Percentiles rank a stretch among this genome's conserved stretches.
Conservation (phyloP, 2,329 filamentous ascomycete species). For the Teratosphaeria nubilosa region DNA sequence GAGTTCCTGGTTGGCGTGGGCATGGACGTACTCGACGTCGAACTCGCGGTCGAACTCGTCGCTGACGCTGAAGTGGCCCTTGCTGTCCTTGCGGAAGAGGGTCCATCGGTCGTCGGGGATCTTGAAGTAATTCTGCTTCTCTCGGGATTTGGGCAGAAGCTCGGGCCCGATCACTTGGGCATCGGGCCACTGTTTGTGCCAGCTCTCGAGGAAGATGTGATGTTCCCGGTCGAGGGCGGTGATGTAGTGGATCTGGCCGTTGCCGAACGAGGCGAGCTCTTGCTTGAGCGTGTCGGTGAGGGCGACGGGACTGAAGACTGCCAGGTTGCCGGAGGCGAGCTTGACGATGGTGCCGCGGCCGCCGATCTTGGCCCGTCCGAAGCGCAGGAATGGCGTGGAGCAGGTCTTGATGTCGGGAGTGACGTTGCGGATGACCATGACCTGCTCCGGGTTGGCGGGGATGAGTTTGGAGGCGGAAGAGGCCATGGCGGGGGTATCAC, state of each 20-base stretch:
- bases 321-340: constrained; percentile 65
- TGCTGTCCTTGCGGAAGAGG: constrained; percentile 40
- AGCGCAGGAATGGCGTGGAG: constrained; percentile 74
- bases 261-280: constrained; percentile 22
- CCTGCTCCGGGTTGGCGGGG: constrained; percentile 59
- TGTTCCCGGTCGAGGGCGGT: constrained; percentile 84
- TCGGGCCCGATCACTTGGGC: constrained; percentile 76
- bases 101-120: constrained; percentile 29
- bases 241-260: constrained; percentile 67
- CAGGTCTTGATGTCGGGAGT: constrained; percentile 69
- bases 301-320: constrained; percentile 84
- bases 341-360: constrained; percentile 79
- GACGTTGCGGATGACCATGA: constrained; percentile 84
- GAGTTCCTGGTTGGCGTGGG: constrained; percentile 74
- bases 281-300: constrained; percentile 67
- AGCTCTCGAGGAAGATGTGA: constrained; percentile 83
- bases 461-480: constrained; percentile 27
- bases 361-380: constrained; percentile 70
- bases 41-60: constrained; percentile 82
- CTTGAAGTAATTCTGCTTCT: constrained; percentile 26
- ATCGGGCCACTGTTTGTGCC: constrained; percentile 67
- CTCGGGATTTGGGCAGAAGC: constrained; percentile 73
- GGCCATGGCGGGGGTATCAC: constrained; percentile 17
- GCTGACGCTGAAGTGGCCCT: constrained; percentile 43
- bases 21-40: constrained; percentile 69